Conservation (phyloP, 345 rosid genomes). For the Moricandia moricandioides region DNA sequence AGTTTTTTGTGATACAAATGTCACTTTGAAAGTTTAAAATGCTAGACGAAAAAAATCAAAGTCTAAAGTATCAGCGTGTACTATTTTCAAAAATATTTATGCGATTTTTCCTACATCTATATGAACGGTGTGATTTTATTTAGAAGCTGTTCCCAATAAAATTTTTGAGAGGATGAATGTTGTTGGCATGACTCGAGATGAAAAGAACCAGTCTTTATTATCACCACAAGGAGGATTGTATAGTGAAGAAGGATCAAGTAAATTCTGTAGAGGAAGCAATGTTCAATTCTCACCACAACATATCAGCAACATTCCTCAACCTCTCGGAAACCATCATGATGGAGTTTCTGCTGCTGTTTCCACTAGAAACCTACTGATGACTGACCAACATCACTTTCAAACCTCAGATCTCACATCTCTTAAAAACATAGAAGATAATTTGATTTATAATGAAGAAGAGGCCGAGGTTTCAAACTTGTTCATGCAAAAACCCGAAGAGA, state of each 20-base stretch:
- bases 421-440: neutral
- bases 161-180: conserved; percentile 80
- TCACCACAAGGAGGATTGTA: neutral
- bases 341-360: neutral
- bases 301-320: neutral
- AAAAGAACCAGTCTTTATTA: neutral
- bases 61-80: too few relatives aligned
- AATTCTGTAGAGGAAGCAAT: neutral
- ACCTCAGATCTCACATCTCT: neutral
- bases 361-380: neutral
- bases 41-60: too few relatives aligned
- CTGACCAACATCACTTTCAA: neutral
- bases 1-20: too few relatives aligned
- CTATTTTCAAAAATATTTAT: too few relatives aligned
- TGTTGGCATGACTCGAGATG: conserved; percentile 52
- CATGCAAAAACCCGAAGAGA: neutral
- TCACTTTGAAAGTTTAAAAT: too few relatives aligned
- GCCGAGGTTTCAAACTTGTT: neutral
- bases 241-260: neutral
- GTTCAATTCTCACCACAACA: neutral
- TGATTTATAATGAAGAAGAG: neutral
- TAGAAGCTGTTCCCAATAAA: conserved; percentile 84
- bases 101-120: neutral
- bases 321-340: neutral
- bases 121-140: neutral